Evolutionary conservation across 768 basidiomycete genomes (phyloP).

Genomic region (Astraeus odoratus): DNA sequence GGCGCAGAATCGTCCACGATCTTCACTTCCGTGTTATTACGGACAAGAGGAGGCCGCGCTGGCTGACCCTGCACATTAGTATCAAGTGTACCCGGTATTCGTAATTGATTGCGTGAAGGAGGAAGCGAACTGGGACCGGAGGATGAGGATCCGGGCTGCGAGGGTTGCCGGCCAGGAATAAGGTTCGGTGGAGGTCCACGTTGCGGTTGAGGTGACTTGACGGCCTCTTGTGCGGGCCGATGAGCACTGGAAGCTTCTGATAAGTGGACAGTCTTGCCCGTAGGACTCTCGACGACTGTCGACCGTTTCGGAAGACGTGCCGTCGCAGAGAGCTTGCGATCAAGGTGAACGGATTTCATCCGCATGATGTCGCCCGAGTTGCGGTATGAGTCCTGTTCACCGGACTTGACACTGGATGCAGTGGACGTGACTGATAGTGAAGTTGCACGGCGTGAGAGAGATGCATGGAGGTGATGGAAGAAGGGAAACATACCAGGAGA

Average conservation of each 20-base stretch:
- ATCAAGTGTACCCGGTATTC: conserved; percentile 32
- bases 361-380: conserved; percentile 88
- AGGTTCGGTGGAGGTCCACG: conserved; percentile 32
- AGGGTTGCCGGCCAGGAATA: conserved; percentile 29
- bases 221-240: conserved; percentile 35
- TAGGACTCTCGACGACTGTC: conserved; percentile 91
- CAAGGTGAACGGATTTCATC: conserved; percentile 90
- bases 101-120: conserved; percentile 31
- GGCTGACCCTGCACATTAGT: conserved; percentile 36
- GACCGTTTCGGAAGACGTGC: conserved; percentile 89
- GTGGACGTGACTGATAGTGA: conserved; percentile 20
- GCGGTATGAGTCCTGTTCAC: conserved; percentile 70
- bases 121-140: conserved; percentile 21
- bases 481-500: conserved; percentile 52
- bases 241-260: conserved; percentile 49
- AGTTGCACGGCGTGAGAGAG: conserved; percentile 9
- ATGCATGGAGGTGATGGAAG: conserved; percentile 2
- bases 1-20: conserved; percentile 80
- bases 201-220: conserved; percentile 33
- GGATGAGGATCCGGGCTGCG: conserved; percentile 23
- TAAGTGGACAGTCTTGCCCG: conserved; percentile 78
- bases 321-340: conserved; percentile 92
- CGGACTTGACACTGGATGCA: conserved; percentile 28
- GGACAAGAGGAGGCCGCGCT: conserved; percentile 61
- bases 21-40: conserved; percentile 81